These are phyloP conservation scores for Spatholobus suberectus DNA, from an alignment of 306 rosid genomes.

Conservation along the genomic window DNA sequence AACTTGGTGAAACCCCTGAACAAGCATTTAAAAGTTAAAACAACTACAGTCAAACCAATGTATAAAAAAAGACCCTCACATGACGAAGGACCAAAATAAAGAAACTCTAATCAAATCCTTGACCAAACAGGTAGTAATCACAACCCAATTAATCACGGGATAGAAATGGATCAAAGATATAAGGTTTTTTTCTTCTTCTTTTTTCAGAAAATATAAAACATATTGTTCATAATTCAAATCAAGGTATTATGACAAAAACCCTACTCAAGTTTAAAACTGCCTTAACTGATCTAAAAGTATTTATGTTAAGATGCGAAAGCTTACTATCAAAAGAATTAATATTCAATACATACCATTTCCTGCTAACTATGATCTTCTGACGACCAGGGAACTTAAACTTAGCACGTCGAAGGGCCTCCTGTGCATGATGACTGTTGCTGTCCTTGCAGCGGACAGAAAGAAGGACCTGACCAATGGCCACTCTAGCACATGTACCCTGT, in stretches of 20 bases:
- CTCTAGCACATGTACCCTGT: slow-evolving; percentile 78
- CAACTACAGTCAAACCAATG: not conserved
- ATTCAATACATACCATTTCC: slow-evolving; percentile 68
- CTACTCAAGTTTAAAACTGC: not conserved
- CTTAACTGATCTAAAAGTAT: not conserved
- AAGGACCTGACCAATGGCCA: slow-evolving; percentile 84
- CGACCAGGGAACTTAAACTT: slow-evolving; percentile 92
- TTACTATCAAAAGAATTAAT: not conserved
- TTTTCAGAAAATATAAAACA: not conserved
- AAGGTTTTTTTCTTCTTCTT: not conserved
- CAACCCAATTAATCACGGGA: not conserved
- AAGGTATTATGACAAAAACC: not conserved
- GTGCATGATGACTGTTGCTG: slow-evolving; percentile 71
- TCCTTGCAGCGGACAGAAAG: slow-evolving; percentile 91
- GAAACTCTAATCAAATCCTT: not conserved
- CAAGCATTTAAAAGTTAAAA: slow-evolving; percentile 28
- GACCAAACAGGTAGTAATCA: not conserved
- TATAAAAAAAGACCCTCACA: not conserved
- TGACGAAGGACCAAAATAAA: not conserved
- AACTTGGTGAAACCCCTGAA: slow-evolving; percentile 83
- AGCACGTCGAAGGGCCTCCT: slow-evolving; percentile 90
- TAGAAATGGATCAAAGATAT: not conserved
- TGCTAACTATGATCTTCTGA: slow-evolving; percentile 83
- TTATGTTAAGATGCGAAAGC: not conserved
- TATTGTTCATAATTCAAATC: not conserved